Percentiles rank a stretch among this genome's conserved stretches.
Evolutionary conservation across 2,329 filamentous ascomycete genomes (phyloP).

Genomic region (Xylariaceae sp.): DNA sequence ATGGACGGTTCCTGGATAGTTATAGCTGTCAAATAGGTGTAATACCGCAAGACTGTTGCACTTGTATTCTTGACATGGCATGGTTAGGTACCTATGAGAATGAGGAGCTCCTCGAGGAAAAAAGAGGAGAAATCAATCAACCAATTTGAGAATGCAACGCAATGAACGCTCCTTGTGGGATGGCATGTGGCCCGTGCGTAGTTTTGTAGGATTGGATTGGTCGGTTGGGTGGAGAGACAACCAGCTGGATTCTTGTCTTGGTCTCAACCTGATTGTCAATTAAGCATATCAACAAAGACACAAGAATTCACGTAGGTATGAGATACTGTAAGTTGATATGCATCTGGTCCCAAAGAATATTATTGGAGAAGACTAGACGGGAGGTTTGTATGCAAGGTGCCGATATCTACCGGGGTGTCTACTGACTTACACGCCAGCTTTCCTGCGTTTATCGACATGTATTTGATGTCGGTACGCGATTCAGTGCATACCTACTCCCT

Average conservation of each 20-base stretch:
- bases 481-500: too few species aligned
- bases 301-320: too few species aligned
- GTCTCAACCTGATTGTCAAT: too few species aligned
- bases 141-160: background rate
- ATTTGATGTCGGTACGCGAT: too few species aligned
- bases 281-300: too few species aligned
- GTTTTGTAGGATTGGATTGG: background rate
- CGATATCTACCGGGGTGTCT: too few species aligned
- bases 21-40: conserved; percentile 3
- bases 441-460: too few species aligned
- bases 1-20: conserved; percentile 2
- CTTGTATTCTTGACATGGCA: background rate
- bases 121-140: background rate
- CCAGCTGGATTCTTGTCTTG: background rate
- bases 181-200: background rate
- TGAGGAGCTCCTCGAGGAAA: background rate
- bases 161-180: background rate
- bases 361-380: too few species aligned
- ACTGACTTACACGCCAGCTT: too few species aligned
- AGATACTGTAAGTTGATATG: too few species aligned
- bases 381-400: too few species aligned
- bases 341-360: too few species aligned
- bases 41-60: background rate
- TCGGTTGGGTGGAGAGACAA: background rate
- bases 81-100: background rate